Percentiles rank a stretch among this genome's conserved stretches.
phyloP scores from a whole-genome alignment of 2,329 filamentous ascomycete species.

The Tolypocladium tropicale region DNA sequence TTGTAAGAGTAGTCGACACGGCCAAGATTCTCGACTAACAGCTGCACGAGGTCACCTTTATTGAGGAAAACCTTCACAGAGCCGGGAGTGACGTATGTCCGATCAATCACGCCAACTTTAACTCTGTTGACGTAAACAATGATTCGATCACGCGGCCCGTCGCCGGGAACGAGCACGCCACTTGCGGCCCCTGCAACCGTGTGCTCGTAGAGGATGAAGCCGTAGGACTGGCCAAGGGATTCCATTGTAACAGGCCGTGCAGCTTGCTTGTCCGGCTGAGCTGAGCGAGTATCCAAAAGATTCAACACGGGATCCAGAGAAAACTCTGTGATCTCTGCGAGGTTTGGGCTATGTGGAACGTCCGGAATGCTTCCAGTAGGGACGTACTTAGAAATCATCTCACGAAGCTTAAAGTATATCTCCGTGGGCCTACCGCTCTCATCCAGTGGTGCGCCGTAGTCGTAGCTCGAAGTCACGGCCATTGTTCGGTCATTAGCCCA shows the following conservation, averaged over 20 bases:
- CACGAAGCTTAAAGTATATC: slow-evolving; percentile 29
- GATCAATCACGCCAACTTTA: slow-evolving; percentile 34
- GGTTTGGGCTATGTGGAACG: slow-evolving; percentile 20
- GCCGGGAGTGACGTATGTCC: slow-evolving; percentile 27
- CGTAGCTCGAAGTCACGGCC: slow-evolving; percentile 35
- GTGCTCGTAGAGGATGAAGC: slow-evolving; percentile 33
- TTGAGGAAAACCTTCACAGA: slow-evolving; percentile 25
- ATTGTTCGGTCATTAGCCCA: slow-evolving; percentile 26
- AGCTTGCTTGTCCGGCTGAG: slow-evolving; percentile 11
- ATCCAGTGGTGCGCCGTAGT: slow-evolving; percentile 39
- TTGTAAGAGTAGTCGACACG: slow-evolving; percentile 33
- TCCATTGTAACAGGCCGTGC: slow-evolving; percentile 32
- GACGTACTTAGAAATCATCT: slow-evolving; percentile 27
- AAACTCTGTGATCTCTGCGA: slow-evolving; percentile 23
- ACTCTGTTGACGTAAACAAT: slow-evolving; percentile 35
- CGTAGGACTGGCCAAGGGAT: slow-evolving; percentile 30
- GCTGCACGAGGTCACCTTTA: slow-evolving; percentile 27
- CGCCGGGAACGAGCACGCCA: slow-evolving; percentile 29
- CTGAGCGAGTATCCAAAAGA: slow-evolving; percentile 24
- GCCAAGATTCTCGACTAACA: slow-evolving; percentile 41
- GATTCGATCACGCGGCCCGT: slow-evolving; percentile 33
- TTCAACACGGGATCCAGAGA: slow-evolving; percentile 22
- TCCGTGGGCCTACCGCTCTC: slow-evolving; percentile 36
- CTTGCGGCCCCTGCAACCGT: slow-evolving; percentile 11
- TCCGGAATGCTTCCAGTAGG: slow-evolving; percentile 24